phyloP scores from a whole-genome alignment of 352 stramenopile genomes.

The Phytophthora pisi region DNA sequence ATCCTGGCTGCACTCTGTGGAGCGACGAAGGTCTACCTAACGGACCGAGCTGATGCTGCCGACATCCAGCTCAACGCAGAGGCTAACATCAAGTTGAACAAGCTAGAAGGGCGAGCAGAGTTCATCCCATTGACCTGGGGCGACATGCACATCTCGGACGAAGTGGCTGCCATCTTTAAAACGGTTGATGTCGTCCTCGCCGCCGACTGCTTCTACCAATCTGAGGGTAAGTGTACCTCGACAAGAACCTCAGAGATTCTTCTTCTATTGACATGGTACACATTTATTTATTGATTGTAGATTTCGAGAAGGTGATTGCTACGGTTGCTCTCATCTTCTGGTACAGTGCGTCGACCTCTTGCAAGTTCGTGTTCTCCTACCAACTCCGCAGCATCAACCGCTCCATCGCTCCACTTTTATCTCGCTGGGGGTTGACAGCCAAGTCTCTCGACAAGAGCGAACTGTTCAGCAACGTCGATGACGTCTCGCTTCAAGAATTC shows the following conservation, averaged over 20 bases:
- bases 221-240: slow-evolving; percentile 43
- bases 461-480: slow-evolving; percentile 28
- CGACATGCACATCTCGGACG: slow-evolving; percentile 33
- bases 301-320: slow-evolving; percentile 76
- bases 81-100: slow-evolving; percentile 60
- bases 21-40: slow-evolving; percentile 51
- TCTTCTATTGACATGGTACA: not conserved
- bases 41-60: slow-evolving; percentile 53
- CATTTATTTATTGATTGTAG: slow-evolving; percentile 27
- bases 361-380: slow-evolving; percentile 64
- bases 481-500: slow-evolving; percentile 19
- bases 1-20: slow-evolving; percentile 61
- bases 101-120: slow-evolving; percentile 31
- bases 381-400: slow-evolving; percentile 72
- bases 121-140: slow-evolving; percentile 66
- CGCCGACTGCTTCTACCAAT: slow-evolving; percentile 77
- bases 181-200: slow-evolving; percentile 58
- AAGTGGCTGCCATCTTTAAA: slow-evolving; percentile 36
- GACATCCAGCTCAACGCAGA: slow-evolving; percentile 57
- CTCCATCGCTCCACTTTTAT: slow-evolving; percentile 60
- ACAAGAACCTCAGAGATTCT: not conserved
- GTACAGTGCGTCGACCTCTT: slow-evolving; percentile 35
- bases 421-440: slow-evolving; percentile 53
- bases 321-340: slow-evolving; percentile 70
- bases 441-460: slow-evolving; percentile 37